Conservation (phyloP, 2,329 filamentous ascomycete species). For the Xylaria sp. region DNA sequence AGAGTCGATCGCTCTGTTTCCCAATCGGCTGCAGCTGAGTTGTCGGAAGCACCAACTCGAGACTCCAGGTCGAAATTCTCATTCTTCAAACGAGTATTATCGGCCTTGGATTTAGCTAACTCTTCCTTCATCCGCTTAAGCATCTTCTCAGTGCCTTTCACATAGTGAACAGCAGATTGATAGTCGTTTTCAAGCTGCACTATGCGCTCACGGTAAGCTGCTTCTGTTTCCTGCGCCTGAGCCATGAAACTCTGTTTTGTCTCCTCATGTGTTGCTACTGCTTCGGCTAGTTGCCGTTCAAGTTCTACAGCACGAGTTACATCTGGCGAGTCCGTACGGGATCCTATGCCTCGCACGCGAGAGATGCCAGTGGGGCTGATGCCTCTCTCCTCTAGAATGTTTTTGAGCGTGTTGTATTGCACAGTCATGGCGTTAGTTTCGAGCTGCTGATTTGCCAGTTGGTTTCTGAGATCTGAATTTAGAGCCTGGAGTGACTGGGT, state of each 20-base stretch:
- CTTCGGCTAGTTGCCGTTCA: constrained; percentile 84
- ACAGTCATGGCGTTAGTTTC: constrained; percentile 94
- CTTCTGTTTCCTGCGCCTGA: constrained; percentile 87
- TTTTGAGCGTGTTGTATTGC: constrained; percentile 92
- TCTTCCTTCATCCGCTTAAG: constrained; percentile 98
- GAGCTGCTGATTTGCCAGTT: constrained; percentile 85
- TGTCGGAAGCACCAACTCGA: constrained; percentile 49
- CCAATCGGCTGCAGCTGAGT: constrained; percentile 70
- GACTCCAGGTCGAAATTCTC: constrained; percentile 78
- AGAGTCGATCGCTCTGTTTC: constrained; percentile 77
- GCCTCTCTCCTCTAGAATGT: constrained; percentile 88
- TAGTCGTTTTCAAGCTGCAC: constrained; percentile 96
- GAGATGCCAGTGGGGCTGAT: constrained; percentile 79
- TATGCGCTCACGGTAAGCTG: constrained; percentile 90
- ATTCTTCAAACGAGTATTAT: constrained; percentile 83
- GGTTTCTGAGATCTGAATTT: constrained; percentile 83
- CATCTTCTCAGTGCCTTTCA: constrained; percentile 99
- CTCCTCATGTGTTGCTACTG: constrained; percentile 84
- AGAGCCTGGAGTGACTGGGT: constrained; percentile 82
- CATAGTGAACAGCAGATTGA: constrained; percentile 96
- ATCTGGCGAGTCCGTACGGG: constrained; percentile 82
- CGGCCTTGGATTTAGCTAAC: constrained; percentile 87
- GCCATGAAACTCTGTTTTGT: constrained; percentile 79
- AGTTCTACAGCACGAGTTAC: constrained; percentile 82
- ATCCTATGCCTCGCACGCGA: constrained; percentile 77